Evolutionary conservation across 768 basidiomycete species (phyloP).

Genomic region (Auricularia auricula-judae): DNA sequence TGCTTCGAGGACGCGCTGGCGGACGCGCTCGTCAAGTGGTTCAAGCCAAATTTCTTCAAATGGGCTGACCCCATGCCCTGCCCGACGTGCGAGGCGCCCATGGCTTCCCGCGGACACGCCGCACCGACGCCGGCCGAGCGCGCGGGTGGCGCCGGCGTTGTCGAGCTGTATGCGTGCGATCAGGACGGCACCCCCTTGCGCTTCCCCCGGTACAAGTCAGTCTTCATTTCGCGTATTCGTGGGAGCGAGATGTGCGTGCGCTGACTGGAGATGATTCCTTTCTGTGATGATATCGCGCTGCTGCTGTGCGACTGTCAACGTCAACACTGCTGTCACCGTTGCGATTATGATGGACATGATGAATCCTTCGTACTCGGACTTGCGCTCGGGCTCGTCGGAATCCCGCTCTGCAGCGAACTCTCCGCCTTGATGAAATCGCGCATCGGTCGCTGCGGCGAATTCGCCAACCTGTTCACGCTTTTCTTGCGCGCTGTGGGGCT

Average conservation of each 20-base stretch:
- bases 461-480: conserved; percentile 28
- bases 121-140: conserved; percentile 17
- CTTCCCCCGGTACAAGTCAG: conserved; percentile 24
- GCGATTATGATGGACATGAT: too few species aligned
- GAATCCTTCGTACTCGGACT: not conserved
- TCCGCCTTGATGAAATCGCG: conserved; percentile 19
- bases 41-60: conserved; percentile 24
- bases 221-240: conserved; percentile 1
- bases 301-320: too few species aligned
- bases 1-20: conserved; percentile 23
- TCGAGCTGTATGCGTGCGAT: conserved; percentile 25
- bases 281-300: too few species aligned
- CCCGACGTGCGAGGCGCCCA: conserved; percentile 17
- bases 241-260: too few species aligned
- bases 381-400: not conserved
- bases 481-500: conserved; percentile 24
- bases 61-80: conserved; percentile 31
- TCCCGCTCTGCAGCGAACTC: conserved; percentile 13
- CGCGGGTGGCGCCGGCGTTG: conserved; percentile 21
- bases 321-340: too few species aligned
- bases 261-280: too few species aligned
- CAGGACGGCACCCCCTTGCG: conserved; percentile 15
- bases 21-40: conserved; percentile 25
- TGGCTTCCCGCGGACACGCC: conserved; percentile 8
- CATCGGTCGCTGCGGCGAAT: conserved; percentile 21